A percentile compares a stretch with the other conserved stretches of the same genome.
Conservation (phyloP, 106 monocot genomes). For the Cymbidium sinense region DNA sequence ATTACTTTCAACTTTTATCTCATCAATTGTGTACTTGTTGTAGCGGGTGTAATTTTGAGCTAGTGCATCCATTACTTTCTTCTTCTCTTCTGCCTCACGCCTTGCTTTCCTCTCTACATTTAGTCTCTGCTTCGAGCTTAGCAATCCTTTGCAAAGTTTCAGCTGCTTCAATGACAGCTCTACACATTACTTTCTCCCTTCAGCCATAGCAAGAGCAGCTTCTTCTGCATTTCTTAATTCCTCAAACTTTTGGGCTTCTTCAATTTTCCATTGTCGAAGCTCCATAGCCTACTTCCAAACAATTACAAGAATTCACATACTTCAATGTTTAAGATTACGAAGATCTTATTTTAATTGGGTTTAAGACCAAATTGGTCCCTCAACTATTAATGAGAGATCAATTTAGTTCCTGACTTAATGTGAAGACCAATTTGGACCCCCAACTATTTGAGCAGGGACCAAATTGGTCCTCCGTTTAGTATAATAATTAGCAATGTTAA, state of each 20-base stretch:
- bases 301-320: neutral
- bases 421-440: too few relatives aligned
- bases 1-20: conserved; percentile 60
- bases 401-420: too few relatives aligned
- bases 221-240: conserved; percentile 70
- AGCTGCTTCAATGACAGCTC: conserved; percentile 66
- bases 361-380: too few relatives aligned
- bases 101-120: conserved; percentile 55
- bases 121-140: conserved; percentile 51
- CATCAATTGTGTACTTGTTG: conserved; percentile 71
- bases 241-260: conserved; percentile 44
- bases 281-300: conserved; percentile 39
- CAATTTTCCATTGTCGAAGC: conserved; percentile 63
- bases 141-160: conserved; percentile 49
- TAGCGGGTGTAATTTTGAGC: conserved; percentile 53
- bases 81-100: conserved; percentile 57
- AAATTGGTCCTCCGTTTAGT: too few relatives aligned
- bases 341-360: too few relatives aligned
- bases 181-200: conserved; percentile 68
- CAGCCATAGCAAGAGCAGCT: conserved; percentile 52
- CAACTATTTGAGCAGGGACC: too few relatives aligned
- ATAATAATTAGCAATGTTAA: too few relatives aligned
- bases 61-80: conserved; percentile 35
- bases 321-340: neutral
- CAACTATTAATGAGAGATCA: too few relatives aligned